Evolutionary conservation across 352 stramenopile genomes (phyloP).

Genomic region (Elongisporangium senticosum): DNA sequence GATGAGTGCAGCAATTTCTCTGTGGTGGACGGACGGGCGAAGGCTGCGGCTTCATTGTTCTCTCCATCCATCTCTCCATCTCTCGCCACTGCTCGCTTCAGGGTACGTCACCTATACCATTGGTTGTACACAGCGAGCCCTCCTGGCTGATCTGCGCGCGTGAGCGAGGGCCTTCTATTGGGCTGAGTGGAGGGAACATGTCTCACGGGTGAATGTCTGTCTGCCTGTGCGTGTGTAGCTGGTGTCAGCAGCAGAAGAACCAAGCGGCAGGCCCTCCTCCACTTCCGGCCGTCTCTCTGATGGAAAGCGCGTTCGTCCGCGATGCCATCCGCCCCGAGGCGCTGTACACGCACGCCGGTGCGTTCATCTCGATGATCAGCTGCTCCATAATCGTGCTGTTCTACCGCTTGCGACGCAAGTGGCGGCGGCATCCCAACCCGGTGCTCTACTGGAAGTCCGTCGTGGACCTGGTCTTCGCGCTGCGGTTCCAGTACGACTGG

Average conservation of each 20-base stretch:
- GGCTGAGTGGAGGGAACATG: background rate
- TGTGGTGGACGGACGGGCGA: background rate
- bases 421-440: conserved; percentile 74
- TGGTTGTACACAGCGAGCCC: background rate
- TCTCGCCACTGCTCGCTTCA: background rate
- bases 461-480: conserved; percentile 65
- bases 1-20: background rate
- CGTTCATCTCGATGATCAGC: conserved; percentile 69
- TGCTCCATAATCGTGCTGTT: conserved; percentile 69
- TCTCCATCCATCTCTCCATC: background rate
- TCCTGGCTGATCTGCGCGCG: background rate
- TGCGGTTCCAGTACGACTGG: conserved; percentile 73
- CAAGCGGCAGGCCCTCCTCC: background rate
- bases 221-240: background rate
- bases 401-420: conserved; percentile 60
- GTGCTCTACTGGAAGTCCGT: conserved; percentile 80
- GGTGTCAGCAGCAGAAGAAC: background rate
- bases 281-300: conserved; percentile 2
- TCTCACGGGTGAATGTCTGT: background rate
- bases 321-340: conserved; percentile 23
- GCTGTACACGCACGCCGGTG: conserved; percentile 55
- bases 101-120: background rate
- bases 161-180: background rate
- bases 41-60: background rate
- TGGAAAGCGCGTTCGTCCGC: background rate